A percentile compares a stretch with the other conserved stretches of the same genome.
Evolutionary conservation across 148 eudicot genomes (phyloP).

Genomic region (Pouteria glomerata): DNA sequence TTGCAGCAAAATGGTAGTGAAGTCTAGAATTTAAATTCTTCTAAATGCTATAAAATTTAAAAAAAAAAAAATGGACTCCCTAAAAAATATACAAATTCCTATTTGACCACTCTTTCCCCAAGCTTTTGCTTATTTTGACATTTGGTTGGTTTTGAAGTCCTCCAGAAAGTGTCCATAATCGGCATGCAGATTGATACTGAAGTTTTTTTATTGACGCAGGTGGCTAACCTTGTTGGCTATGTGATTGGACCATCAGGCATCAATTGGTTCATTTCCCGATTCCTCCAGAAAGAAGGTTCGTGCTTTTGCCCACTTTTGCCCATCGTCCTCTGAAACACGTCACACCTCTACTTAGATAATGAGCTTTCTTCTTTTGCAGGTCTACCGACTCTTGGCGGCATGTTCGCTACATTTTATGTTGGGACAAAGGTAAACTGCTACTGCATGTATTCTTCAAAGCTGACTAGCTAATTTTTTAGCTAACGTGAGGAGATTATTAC

Average conservation of each 20-base stretch:
- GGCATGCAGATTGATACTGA: neutral
- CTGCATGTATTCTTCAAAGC: neutral
- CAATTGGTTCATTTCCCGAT: conserved; percentile 69
- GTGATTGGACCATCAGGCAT: conserved; percentile 94
- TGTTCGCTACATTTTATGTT: conserved; percentile 72
- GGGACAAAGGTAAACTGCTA: conserved; percentile 66
- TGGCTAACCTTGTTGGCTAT: conserved; percentile 93
- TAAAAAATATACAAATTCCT: neutral
- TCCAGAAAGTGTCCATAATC: neutral
- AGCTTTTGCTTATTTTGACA: conserved; percentile 2
- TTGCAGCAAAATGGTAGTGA: neutral
- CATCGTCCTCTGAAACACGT: conserved; percentile 4
- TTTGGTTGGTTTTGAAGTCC: neutral
- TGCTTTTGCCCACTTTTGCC: neutral
- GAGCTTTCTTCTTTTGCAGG: conserved; percentile 37
- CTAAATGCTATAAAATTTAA: neutral
- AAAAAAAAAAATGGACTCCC: neutral
- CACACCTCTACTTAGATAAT: neutral
- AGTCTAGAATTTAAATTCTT: neutral
- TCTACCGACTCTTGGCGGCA: conserved; percentile 56
- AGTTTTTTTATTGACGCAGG: conserved; percentile 38
- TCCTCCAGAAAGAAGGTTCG: conserved; percentile 60
- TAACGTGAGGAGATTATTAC: conserved; percentile 3
- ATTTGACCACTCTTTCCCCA: neutral
- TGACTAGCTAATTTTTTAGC: conserved; percentile 5